Percentiles rank a stretch among this genome's conserved stretches.
Evolutionary conservation across 2,329 filamentous ascomycete species (phyloP).

Genomic region (Exserohilum turcica): DNA sequence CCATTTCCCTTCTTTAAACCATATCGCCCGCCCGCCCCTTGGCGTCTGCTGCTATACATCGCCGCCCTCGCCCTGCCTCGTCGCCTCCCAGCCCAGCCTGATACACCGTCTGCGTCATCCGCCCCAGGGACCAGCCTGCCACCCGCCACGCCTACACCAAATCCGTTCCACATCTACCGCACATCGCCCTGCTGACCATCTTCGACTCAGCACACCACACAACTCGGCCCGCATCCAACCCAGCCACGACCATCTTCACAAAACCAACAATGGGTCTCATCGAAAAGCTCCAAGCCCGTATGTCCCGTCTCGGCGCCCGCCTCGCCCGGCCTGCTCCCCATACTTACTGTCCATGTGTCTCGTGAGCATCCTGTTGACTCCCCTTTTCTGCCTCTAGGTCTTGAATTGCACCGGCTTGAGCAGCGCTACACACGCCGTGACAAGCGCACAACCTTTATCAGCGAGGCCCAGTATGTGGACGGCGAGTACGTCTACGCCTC

Average conservation of each 20-base stretch:
- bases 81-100: conserved; percentile 3
- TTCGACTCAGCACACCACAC: conserved; percentile 12
- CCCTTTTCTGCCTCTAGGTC: conserved; percentile 54
- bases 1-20: conserved; percentile 15
- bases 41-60: background rate
- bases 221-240: conserved; percentile 10
- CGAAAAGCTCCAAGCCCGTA: conserved; percentile 50
- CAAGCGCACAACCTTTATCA: conserved; percentile 86
- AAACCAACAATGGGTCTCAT: conserved; percentile 45
- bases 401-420: conserved; percentile 93
- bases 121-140: conserved; percentile 27
- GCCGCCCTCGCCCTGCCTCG: background rate
- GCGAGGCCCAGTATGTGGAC: conserved; percentile 89
- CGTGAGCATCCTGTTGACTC: conserved; percentile 10
- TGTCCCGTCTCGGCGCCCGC: conserved; percentile 18
- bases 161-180: conserved; percentile 24
- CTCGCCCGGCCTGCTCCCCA: conserved; percentile 5
- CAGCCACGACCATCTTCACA: conserved; percentile 8
- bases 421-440: conserved; percentile 92
- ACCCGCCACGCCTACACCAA: conserved; percentile 10
- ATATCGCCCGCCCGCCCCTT: background rate
- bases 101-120: conserved; percentile 30
- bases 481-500: conserved; percentile 85
- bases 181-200: conserved; percentile 13
- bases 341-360: conserved; percentile 4